Evolutionary conservation across 495 filamentous ascomycete species (phyloP).

Genomic region (Aspergillus heteromorphus): DNA sequence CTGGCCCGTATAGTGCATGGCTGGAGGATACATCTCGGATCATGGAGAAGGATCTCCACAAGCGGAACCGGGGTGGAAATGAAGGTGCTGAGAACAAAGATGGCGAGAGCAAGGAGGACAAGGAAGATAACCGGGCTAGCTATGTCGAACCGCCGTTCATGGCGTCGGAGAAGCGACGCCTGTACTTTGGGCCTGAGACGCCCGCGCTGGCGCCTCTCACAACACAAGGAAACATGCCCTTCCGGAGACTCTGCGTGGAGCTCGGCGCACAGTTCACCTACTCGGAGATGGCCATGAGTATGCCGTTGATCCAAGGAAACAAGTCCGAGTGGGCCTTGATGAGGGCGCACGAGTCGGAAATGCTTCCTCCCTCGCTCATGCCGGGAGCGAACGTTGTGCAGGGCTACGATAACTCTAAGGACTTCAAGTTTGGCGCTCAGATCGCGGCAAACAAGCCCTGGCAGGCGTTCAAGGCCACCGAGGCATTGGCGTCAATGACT

Average conservation of each 20-base stretch:
- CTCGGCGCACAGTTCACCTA: slow-evolving; percentile 91
- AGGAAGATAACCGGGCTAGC: slow-evolving; percentile 69
- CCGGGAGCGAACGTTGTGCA: slow-evolving; percentile 48
- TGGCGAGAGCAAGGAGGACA: slow-evolving; percentile 48
- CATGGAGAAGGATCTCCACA: slow-evolving; percentile 44
- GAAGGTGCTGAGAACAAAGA: slow-evolving; percentile 28
- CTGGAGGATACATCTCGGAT: slow-evolving; percentile 55
- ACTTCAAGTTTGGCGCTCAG: slow-evolving; percentile 85
- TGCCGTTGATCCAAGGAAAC: slow-evolving; percentile 84
- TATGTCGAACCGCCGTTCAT: slow-evolving; percentile 80
- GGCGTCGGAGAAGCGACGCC: slow-evolving; percentile 83
- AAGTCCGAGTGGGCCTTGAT: slow-evolving; percentile 93
- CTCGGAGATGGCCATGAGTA: slow-evolving; percentile 95
- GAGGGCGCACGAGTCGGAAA: slow-evolving; percentile 80
- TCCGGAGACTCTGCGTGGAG: slow-evolving; percentile 84
- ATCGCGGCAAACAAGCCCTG: slow-evolving; percentile 87
- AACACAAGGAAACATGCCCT: slow-evolving; percentile 96
- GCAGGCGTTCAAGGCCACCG: slow-evolving; percentile 79
- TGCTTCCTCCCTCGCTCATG: slow-evolving; percentile 52
- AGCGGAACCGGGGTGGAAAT: slow-evolving; percentile 16
- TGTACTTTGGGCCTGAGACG: slow-evolving; percentile 92
- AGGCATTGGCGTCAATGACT: slow-evolving; percentile 67
- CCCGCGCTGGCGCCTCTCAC: slow-evolving; percentile 84
- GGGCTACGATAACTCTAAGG: slow-evolving; percentile 74
- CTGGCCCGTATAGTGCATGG: slow-evolving; percentile 73